Base-by-base conservation (phyloP, 192 early-diverging fungal species). In the Coemansia sp. region DNA sequence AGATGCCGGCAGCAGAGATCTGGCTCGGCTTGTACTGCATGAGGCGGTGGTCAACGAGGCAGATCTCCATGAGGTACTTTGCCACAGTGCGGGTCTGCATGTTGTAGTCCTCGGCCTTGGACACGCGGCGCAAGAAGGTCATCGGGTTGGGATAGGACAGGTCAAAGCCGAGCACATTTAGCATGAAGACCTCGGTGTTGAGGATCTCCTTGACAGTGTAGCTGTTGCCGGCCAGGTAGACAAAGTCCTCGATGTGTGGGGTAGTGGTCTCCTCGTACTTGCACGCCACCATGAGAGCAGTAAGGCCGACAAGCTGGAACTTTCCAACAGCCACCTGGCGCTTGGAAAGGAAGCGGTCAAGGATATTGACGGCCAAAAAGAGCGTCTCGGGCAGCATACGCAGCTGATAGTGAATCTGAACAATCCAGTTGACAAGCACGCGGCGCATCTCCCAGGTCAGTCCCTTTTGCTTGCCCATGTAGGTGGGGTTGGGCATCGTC, bases 31-130 rank as follows among this genome's bases (percentile, higher is more conserved):
- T 63, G 34, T 66, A 86, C 21, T 62, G 57, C 38, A 99, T 73
- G 61, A 96, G 91, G 23, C 85, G 82, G 65, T 95, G 87, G 73
- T 97, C 95, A 41, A 97, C 69, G 11, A 95, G 82, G 21, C 93
- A 86, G 12, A 99, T 87, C 79, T 99, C 97, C 93, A 97, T 92
- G 45, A 97, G 84, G 65, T 95, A 99, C 79, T 99, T 97, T 25
- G 93, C 95, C 16, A 97, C 70, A 1, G 92, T 94, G 47, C 97
- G 89, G 13, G 93, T 92, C 76, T 95, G 91, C 59, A 92, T 86
- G 69, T 97, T 89, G 78, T 95, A 96, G 63, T 89, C 71, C 65
- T 96, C 95, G 25, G 91, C 92, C 81, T 94, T 96, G 52, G 88
- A 91, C 62, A 86, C 86, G 12, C 96, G 89, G 23, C 96, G 87